Base-by-base conservation (phyloP, 495 filamentous ascomycete species). In the Stereocaulon alpinum region DNA sequence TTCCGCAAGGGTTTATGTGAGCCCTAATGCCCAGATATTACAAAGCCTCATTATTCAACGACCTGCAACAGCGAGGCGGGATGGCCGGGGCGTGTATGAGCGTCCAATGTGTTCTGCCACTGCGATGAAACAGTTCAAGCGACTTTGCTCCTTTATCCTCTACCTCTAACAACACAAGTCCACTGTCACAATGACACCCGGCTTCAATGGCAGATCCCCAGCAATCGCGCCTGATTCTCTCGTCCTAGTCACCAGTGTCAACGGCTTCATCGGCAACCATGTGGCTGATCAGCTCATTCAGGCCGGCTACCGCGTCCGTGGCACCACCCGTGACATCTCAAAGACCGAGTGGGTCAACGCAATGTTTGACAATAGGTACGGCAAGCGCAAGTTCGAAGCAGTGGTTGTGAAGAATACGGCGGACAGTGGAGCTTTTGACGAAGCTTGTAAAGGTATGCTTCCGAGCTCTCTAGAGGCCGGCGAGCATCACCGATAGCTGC, bases 181-280 rank as follows among this genome's bases (percentile, higher is more conserved):
- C 69, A 51, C 30, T 27, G 20, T 17, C 18, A 32, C 14, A 15
- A 48, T 53, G 55, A n/a, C 41, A 40, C 49, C 41, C 29, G 49
- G 42, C 32, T 18, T 51, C 6, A 40, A 59, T 1, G 50, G 56
- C 50, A 56, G 18, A 43, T 27, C 49, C 30, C 55, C 47, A 18
- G 57, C 40, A 1, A 57, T 61, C 3, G 22, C 56, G 9, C 24
- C 22, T 20, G 22, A 47, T 10, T 63, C 61, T 60, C 7, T 65
- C 18, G 63, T 76, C 61, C 71, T 83, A 18, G 73, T 86, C 32
- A 85, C 80, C 5, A 80, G 80, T n/a, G 73, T 69, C 24, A 83
- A 78, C 63, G 80, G 81, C 51, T 80, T 73, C 59, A 78, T 84
- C 57, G 81, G 66, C 20, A 77, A 74, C 32, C 76, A 84, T 56